Conservation (phyloP, 208 protist species). For the Naegleria gruberi region DNA sequence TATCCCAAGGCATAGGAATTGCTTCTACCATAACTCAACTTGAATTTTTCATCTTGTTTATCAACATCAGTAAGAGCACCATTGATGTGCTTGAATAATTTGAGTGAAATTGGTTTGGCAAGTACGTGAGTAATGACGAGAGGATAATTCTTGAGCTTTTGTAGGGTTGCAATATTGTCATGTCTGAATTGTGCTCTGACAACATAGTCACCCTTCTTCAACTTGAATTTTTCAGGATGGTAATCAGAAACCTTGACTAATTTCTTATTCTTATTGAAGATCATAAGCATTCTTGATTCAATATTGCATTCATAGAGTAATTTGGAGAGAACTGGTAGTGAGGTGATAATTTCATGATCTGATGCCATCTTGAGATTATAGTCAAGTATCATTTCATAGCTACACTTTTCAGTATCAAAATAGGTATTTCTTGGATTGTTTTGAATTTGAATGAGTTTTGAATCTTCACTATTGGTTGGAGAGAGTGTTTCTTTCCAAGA, state of each 20-base stretch:
- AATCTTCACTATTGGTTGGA: background rate
- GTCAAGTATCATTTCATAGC: background rate
- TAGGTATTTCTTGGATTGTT: background rate
- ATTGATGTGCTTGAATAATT: background rate
- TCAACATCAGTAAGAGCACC: too few species aligned
- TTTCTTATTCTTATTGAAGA: background rate
- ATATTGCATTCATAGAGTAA: background rate
- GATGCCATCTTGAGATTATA: background rate
- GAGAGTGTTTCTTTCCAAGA: background rate
- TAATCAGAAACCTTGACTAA: background rate
- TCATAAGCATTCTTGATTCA: background rate
- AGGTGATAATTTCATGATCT: background rate
- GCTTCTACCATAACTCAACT: background rate
- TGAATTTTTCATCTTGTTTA: background rate
- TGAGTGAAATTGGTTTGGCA: background rate
- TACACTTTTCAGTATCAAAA: background rate
- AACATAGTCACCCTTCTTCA: background rate
- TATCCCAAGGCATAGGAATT: background rate
- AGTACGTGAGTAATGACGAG: background rate
- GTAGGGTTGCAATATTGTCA: background rate
- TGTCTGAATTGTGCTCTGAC: background rate
- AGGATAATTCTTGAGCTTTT: background rate
- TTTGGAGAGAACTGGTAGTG: background rate
- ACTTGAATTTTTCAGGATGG: background rate
- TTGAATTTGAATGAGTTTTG: background rate